These are phyloP conservation scores for Trichoderma guizhouense DNA, from an alignment of 2,329 filamentous ascomycete species.

Conservation along the genomic window DNA sequence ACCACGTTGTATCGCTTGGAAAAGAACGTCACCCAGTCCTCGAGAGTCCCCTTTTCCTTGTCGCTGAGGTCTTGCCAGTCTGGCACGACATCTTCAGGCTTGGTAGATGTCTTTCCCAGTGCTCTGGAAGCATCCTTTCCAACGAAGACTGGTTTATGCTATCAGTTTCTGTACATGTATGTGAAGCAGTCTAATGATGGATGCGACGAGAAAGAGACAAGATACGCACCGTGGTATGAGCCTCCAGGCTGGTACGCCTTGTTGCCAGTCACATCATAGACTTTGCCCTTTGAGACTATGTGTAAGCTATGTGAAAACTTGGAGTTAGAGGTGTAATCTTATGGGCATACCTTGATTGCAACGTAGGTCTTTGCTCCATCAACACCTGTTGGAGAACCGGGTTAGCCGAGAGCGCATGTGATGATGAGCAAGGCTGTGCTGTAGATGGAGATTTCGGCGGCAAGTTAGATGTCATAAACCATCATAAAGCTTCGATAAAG, in stretches of 20 bases:
- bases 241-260: constrained; percentile 79
- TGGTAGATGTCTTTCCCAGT: constrained; percentile 80
- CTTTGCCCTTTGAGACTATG: constrained; percentile 61
- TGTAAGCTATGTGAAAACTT: background rate
- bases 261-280: constrained; percentile 93
- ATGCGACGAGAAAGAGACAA: background rate
- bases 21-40: constrained; percentile 96
- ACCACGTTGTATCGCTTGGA: constrained; percentile 94
- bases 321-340: background rate
- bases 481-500: background rate
- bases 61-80: constrained; percentile 82
- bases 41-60: constrained; percentile 77
- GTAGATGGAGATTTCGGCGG: background rate
- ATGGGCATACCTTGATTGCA: constrained; percentile 59
- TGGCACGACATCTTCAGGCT: constrained; percentile 74
- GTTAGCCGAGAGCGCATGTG: constrained; percentile 4
- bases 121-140: constrained; percentile 95
- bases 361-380: constrained; percentile 65
- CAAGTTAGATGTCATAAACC: background rate
- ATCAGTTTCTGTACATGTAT: background rate
- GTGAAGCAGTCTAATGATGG: background rate
- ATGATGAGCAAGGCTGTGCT: background rate
- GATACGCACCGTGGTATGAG: constrained; percentile 72
- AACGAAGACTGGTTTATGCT: constrained; percentile 68
- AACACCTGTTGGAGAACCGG: constrained; percentile 46